Evolutionary conservation across 192 early-diverging fungal genomes (phyloP).

Genomic region (Linnemannia zychae): DNA sequence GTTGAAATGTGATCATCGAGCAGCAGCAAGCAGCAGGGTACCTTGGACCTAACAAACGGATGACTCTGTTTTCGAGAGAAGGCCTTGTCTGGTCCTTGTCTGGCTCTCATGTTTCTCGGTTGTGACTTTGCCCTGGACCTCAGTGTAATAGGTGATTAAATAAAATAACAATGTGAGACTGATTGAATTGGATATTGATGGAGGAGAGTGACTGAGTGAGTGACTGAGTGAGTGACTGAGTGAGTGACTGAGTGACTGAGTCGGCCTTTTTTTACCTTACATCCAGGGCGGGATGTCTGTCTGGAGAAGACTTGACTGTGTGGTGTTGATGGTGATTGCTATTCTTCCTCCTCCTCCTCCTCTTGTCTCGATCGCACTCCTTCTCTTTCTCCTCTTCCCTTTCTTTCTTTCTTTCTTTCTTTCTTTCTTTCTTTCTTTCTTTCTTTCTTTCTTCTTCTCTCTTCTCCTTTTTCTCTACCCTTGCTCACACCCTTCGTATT

Average conservation of each 20-base stretch:
- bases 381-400: neutral
- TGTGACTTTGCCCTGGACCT: slow-evolving; percentile 2
- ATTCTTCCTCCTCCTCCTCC: neutral
- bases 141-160: neutral
- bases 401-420: neutral
- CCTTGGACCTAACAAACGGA: neutral
- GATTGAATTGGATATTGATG: neutral
- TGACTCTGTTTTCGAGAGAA: neutral
- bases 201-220: neutral
- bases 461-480: neutral
- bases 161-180: neutral
- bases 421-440: neutral
- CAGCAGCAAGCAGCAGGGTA: neutral
- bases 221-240: too few species aligned
- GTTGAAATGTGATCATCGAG: neutral
- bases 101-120: neutral
- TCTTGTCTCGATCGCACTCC: slow-evolving; percentile 1
- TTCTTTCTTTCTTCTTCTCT: neutral
- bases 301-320: too few species aligned
- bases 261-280: neutral
- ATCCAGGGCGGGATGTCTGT: neutral
- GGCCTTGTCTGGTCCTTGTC: neutral
- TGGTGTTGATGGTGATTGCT: neutral
- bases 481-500: too few species aligned
- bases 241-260: too few species aligned